Evolutionary conservation across 805 yeast genomes (phyloP).

Genomic region (Lachancea meyersii): DNA sequence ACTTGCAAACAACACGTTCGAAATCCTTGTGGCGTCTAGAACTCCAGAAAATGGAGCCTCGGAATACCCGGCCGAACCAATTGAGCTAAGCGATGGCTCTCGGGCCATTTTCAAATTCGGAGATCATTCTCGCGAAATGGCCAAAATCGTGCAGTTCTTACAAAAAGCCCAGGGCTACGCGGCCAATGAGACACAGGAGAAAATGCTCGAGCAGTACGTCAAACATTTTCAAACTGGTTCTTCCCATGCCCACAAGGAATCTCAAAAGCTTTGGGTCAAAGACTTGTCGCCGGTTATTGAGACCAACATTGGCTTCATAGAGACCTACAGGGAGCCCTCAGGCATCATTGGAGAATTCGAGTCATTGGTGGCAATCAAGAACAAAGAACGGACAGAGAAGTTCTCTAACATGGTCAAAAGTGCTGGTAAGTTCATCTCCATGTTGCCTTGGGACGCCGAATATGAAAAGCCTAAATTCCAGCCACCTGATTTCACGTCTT

Average conservation of each 20-base stretch:
- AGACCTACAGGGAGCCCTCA: constrained; percentile 87
- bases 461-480: constrained; percentile 82
- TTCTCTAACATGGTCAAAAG: constrained; percentile 61
- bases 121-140: constrained; percentile 66
- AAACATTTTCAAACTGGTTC: constrained; percentile 75
- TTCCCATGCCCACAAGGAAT: constrained; percentile 75
- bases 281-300: constrained; percentile 74
- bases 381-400: constrained; percentile 77
- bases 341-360: constrained; percentile 95
- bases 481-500: constrained; percentile 88
- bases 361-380: constrained; percentile 84
- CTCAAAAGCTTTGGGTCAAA: constrained; percentile 84
- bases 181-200: constrained; percentile 65
- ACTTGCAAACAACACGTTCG: constrained; percentile 40
- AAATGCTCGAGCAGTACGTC: constrained; percentile 61
- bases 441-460: constrained; percentile 70
- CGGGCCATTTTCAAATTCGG: constrained; percentile 59
- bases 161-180: constrained; percentile 52
- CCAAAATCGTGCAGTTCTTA: constrained; percentile 49
- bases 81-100: constrained; percentile 37
- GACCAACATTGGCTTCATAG: constrained; percentile 85
- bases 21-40: constrained; percentile 60
- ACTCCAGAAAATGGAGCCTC: constrained; percentile 44
- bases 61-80: constrained; percentile 45
- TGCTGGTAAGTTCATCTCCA: constrained; percentile 57